Base-by-base conservation (phyloP, 2,329 filamentous ascomycete genomes). In the Cladosporium sp. region DNA sequence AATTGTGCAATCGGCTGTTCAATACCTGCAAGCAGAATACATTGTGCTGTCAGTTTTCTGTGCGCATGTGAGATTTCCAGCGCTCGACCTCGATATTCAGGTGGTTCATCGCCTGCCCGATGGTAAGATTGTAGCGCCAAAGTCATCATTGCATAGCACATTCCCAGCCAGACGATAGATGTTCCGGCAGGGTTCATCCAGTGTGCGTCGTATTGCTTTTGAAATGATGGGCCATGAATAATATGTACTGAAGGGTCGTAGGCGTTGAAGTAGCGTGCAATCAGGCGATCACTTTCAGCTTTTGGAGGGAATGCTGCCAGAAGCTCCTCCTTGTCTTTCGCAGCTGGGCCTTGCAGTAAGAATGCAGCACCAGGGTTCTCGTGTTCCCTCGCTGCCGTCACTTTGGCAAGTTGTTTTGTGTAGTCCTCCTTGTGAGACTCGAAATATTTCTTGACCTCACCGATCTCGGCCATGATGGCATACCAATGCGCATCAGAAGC, bases 371-470 rank as follows among this genome's bases (percentile, higher is more conserved):
- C 89, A 15, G 78, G 72, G 59, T 86, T 84, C 59, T 80, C 75
- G 37, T 80, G 78, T 49, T 76, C 73, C 67, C 88, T 90, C 39
- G 84, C 84, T 45, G 84, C 84, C 70, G 87, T 83, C 54, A 96
- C 86, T 66, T 86, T 88, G 66, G 89, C 86, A 66, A 90, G 86
- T 40, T 92, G 92, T 60, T 86, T 87, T 70, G 95, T 90, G 60
- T 93, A 82, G 64, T 97, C 92, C 70, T 94, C 92, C 73, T 94
- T 95, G 75, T 97, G 91, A 37, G 82, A 85, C 17, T 78, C 76
- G 68, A 96, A 97, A 75, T 94, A 97, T 66, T 88, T 92, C 71
- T 93, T 96, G 25, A 99, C 93, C 76, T 99, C 94, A 9, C 90
- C 82, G 63, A 99, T 94, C 82, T 88, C 79, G 54, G 77, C 76